Evolutionary conservation across 768 basidiomycete genomes (phyloP), one percentile per base, ranked within the genome.

Genomic region (Ramaria sp.): DNA sequence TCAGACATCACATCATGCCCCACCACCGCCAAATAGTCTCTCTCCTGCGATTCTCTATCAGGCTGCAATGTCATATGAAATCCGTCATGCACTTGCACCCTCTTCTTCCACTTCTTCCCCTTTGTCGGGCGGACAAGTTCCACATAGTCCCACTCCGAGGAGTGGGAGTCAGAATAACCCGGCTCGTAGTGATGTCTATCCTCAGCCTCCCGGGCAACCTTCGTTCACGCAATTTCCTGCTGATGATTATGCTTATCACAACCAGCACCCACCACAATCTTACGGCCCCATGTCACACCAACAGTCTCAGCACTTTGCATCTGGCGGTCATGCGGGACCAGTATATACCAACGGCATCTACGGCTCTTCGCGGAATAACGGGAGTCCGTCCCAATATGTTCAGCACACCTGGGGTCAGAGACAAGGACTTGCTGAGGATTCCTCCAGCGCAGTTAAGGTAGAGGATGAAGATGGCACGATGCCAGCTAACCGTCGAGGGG

Each of bases 41-140:
- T 57, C 55, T 20, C 43, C 30, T 47, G 46, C 42, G 17, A 37
- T 47, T 20, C 48, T 57, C 7, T 57, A 57, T 38, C 55, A 57
- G 24, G 45, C 55, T 15, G 55, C 55, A 17, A 34, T 57, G 31
- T 57, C 55, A 7, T 57, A 57, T 47, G 55, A 57, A 41, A 57
- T 57, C 24, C 55, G 39, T n/a, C 55, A 57, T 38, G 55, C 55
- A 9, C 48, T 57, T 39, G 46, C 47, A 10, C 48, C 55, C 4
- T 7, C 45, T 3, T 55, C 41, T 19, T 17, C 41, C 11, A 13
- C 41, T 22, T 38, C 52, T 13, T 37, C 42, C 11, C 43, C 27
- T 11, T 12, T 13, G n/a, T 30, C 37, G 37, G 42, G 22, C 13
- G 19, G 12, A 13, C 54, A 52, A 3, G 20, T 30, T 30, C 49